Conservation (phyloP, 1,284 basidiomycete species). For the Microbotryum silenes-acaulis region DNA sequence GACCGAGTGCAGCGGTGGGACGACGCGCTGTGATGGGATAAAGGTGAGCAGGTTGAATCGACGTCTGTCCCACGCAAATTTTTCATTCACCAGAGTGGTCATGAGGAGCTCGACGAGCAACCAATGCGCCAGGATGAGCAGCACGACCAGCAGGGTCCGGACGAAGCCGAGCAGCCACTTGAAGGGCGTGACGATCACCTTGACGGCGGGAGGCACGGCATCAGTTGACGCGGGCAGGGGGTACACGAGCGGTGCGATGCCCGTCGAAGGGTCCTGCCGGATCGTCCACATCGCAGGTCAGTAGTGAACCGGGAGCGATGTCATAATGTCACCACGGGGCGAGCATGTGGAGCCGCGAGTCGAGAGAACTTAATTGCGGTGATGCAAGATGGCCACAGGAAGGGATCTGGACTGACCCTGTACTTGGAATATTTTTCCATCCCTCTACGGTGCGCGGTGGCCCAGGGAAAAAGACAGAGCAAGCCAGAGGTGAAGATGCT, state of each 20-base stretch:
- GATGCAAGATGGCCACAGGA: too few relatives aligned
- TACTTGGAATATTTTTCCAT: too few relatives aligned
- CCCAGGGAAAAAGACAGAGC: too few relatives aligned
- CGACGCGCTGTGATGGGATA: background rate
- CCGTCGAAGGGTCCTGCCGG: conserved; percentile 16
- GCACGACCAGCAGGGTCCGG: conserved; percentile 5
- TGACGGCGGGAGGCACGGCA: background rate
- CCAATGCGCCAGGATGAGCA: conserved; percentile 15
- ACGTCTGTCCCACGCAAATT: background rate
- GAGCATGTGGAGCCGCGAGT: too few relatives aligned
- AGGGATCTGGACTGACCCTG: too few relatives aligned
- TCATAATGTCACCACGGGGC: too few relatives aligned
- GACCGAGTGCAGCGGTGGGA: conserved; percentile 5
- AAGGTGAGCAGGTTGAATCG: background rate
- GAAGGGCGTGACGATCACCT: conserved; percentile 4
- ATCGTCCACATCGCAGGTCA: too few relatives aligned
- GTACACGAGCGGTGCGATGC: conserved; percentile 26
- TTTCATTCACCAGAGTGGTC: conserved; percentile 5
- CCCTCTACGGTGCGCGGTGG: too few relatives aligned
- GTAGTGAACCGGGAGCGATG: too few relatives aligned
- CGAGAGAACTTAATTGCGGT: too few relatives aligned
- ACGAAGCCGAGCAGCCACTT: background rate
- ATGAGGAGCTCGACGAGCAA: conserved; percentile 22
- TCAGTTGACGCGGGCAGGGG: conserved; percentile 14
- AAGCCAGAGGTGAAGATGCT: too few relatives aligned